Conservation (phyloP, 352 stramenopile species). For the Phytophthora quininea region DNA sequence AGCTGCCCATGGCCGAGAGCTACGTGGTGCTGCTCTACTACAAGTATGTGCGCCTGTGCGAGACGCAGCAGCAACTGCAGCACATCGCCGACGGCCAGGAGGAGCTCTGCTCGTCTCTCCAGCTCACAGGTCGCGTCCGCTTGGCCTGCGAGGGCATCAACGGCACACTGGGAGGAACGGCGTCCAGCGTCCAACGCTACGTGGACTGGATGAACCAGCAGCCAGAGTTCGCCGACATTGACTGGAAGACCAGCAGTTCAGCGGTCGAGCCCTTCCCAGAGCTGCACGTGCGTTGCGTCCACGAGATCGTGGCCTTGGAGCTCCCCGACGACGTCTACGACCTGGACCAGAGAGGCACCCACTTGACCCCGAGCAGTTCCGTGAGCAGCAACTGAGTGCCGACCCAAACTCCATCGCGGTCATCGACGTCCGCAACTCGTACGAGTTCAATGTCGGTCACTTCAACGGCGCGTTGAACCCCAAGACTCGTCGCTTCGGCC, state of each 20-base stretch:
- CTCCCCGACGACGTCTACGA: constrained; percentile 61
- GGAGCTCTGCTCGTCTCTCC: constrained; percentile 51
- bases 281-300: constrained; percentile 68
- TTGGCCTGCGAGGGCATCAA: constrained; percentile 89
- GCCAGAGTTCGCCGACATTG: constrained; percentile 45
- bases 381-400: constrained; percentile 38
- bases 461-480: constrained; percentile 79
- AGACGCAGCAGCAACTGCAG: constrained; percentile 43
- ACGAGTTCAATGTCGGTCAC: constrained; percentile 85
- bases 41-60: constrained; percentile 78
- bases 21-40: constrained; percentile 86
- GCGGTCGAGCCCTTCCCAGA: constrained; percentile 60
- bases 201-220: constrained; percentile 55
- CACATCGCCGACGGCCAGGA: constrained; percentile 50
- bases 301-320: constrained; percentile 83
- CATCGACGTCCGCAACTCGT: constrained; percentile 81
- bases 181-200: constrained; percentile 61
- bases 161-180: constrained; percentile 71
- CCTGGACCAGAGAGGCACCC: constrained; percentile 44
- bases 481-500: constrained; percentile 79
- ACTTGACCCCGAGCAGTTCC: constrained; percentile 74
- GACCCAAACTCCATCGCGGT: constrained; percentile 42
- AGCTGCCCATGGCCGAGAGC: constrained; percentile 4
- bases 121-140: constrained; percentile 74
- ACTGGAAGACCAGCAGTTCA: constrained; percentile 85